Evolutionary conservation across 495 filamentous ascomycete genomes (phyloP).

Genomic region (Annulohypoxylon stygium): DNA sequence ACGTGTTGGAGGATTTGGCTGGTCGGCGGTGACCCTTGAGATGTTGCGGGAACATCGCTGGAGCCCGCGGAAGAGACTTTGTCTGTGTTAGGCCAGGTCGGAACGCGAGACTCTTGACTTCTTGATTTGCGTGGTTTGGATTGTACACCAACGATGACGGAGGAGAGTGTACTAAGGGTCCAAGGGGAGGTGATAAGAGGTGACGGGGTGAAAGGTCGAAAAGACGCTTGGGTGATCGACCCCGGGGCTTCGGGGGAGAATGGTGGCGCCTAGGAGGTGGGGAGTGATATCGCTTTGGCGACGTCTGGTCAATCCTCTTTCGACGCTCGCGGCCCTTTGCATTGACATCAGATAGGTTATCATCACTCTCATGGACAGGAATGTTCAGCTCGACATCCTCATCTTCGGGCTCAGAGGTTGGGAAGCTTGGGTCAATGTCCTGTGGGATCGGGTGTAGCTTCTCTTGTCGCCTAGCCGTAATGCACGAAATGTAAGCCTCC

Average conservation of each 20-base stretch:
- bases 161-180: constrained; percentile 57
- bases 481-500: constrained; percentile 86
- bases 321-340: constrained; percentile 56
- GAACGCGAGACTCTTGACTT: constrained; percentile 72
- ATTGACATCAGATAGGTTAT: constrained; percentile 64
- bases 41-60: constrained; percentile 75
- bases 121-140: constrained; percentile 52
- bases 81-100: constrained; percentile 74
- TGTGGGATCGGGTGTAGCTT: constrained; percentile 86
- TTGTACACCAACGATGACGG: constrained; percentile 56
- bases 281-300: constrained; percentile 61
- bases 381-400: constrained; percentile 73
- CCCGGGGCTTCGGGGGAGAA: constrained; percentile 63
- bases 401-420: constrained; percentile 90
- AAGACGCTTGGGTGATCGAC: constrained; percentile 69
- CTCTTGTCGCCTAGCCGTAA: constrained; percentile 81
- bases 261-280: constrained; percentile 61
- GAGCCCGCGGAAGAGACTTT: constrained; percentile 81
- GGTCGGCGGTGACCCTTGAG: constrained; percentile 52
- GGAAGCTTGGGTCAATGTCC: constrained; percentile 97
- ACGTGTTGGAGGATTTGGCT: constrained; percentile 52
- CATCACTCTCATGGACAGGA: constrained; percentile 66
- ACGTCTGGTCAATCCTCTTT: constrained; percentile 50
- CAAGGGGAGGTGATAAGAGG: constrained; percentile 73
- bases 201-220: constrained; percentile 78